Conservation (phyloP, 306 rosid species). For the Corylus heterophylla region DNA sequence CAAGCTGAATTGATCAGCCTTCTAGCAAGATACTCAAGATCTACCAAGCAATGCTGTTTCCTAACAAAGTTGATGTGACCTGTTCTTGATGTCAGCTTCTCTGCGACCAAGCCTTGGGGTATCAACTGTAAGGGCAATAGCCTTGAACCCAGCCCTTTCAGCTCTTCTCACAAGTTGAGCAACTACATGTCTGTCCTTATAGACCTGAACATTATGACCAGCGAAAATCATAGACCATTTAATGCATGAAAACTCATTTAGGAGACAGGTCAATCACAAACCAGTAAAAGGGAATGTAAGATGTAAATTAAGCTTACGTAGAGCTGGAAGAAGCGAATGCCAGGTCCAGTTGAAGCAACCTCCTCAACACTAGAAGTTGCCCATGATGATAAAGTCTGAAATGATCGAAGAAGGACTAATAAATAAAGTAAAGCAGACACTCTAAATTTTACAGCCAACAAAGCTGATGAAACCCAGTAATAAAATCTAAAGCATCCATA, state of each 20-base stretch:
- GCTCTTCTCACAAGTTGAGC: conserved; percentile 98
- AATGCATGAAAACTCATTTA: conserved; percentile 10
- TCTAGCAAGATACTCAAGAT: not conserved
- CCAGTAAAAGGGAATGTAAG: conserved; percentile 6
- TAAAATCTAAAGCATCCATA: conserved; percentile 5
- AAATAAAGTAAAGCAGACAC: conserved; percentile 6
- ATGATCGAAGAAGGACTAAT: conserved; percentile 23
- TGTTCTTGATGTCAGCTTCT: conserved; percentile 98
- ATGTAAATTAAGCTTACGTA: conserved; percentile 56
- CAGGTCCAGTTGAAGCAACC: conserved; percentile 99
- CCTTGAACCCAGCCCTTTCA: conserved; percentile 97
- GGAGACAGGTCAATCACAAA: not conserved
- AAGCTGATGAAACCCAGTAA: conserved; percentile 8
- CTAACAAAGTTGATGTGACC: conserved; percentile 43
- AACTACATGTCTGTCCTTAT: conserved; percentile 83
- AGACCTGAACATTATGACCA: conserved; percentile 52
- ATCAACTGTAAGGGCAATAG: conserved; percentile 96
- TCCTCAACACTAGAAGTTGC: conserved; percentile 98
- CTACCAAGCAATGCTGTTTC: conserved; percentile 11
- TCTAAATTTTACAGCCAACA: conserved; percentile 6
- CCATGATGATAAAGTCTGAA: conserved; percentile 95
- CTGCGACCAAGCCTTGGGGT: conserved; percentile 95
- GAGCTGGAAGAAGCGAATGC: conserved; percentile 96
- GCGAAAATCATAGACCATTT: not conserved
- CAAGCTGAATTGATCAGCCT: not conserved